A percentile compares a stretch with the other conserved stretches of the same genome.
These are phyloP conservation scores for Auriscalpium orientale DNA, from an alignment of 768 basidiomycete genomes.

Conservation along the genomic window DNA sequence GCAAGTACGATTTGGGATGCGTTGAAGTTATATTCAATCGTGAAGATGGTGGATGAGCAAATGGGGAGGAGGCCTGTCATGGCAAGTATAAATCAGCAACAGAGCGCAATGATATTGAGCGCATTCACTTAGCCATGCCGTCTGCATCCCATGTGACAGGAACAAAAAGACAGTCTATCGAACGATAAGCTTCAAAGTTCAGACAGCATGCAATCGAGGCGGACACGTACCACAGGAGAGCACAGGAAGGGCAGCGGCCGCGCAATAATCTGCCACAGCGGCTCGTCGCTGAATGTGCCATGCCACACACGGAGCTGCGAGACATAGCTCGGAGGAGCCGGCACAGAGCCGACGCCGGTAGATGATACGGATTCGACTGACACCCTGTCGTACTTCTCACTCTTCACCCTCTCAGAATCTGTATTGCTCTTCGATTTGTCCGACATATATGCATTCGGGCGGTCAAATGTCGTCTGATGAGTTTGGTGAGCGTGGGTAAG, in stretches of 20 bases:
- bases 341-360: background rate
- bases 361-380: constrained; percentile 5
- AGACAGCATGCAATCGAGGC: background rate
- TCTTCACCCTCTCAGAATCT: background rate
- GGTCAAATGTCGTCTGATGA: constrained; percentile 29
- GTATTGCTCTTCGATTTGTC: background rate
- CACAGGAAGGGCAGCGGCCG: constrained; percentile 36
- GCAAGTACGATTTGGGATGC: constrained; percentile 27
- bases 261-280: constrained; percentile 29
- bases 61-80: constrained; percentile 33
- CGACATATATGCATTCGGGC: background rate
- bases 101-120: background rate
- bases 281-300: constrained; percentile 30
- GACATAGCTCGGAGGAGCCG: constrained; percentile 21
- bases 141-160: constrained; percentile 33
- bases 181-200: background rate
- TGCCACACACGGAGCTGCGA: constrained; percentile 31
- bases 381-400: constrained; percentile 4
- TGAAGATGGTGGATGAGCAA: constrained; percentile 39
- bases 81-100: background rate
- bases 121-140: constrained; percentile 35
- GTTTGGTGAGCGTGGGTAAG: background rate
- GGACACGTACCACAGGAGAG: constrained; percentile 31
- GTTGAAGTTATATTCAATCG: constrained; percentile 34
- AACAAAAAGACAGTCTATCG: constrained; percentile 32